phyloP scores from a whole-genome alignment of 2,329 filamentous ascomycete species.

The Exophiala aquamarina region DNA sequence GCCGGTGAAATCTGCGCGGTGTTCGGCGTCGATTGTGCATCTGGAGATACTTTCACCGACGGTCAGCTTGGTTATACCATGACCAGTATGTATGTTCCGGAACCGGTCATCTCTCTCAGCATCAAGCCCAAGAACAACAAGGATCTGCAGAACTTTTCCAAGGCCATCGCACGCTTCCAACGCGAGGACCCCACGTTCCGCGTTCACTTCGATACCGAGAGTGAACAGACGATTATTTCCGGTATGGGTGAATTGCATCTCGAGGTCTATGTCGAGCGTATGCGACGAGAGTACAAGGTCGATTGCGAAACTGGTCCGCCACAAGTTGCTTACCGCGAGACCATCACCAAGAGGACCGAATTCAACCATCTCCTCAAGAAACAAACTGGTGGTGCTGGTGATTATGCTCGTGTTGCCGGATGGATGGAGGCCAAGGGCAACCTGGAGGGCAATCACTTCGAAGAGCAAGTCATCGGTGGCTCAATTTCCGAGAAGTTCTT shows the following conservation, averaged over 20 bases:
- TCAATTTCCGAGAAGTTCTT: constrained; percentile 95
- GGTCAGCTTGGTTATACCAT: constrained; percentile 89
- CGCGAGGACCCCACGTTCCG: constrained; percentile 97
- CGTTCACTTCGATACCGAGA: constrained; percentile 87
- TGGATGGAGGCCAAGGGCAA: constrained; percentile 82
- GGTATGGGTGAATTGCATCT: constrained; percentile 98
- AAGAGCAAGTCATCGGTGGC: constrained; percentile 83
- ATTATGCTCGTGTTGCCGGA: constrained; percentile 89
- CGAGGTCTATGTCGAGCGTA: constrained; percentile 95
- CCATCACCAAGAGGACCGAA: constrained; percentile 73
- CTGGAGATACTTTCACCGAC: constrained; percentile 97
- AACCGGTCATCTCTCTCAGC: constrained; percentile 95
- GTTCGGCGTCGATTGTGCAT: constrained; percentile 96
- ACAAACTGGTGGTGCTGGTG: constrained; percentile 91
- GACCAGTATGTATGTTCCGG: constrained; percentile 95
- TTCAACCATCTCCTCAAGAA: constrained; percentile 96
- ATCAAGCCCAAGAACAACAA: constrained; percentile 94
- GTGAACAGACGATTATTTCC: constrained; percentile 94
- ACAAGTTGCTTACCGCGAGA: constrained; percentile 96
- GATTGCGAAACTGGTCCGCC: constrained; percentile 95
- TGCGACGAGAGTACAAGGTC: constrained; percentile 94
- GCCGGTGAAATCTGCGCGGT: constrained; percentile 98
- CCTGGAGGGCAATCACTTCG: constrained; percentile 75
- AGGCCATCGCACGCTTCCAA: constrained; percentile 98
- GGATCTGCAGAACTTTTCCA: constrained; percentile 91